Evolutionary conservation across 345 rosid genomes (phyloP), one percentile per base, ranked within the genome.

Genomic region (Salix koriyanagi): DNA sequence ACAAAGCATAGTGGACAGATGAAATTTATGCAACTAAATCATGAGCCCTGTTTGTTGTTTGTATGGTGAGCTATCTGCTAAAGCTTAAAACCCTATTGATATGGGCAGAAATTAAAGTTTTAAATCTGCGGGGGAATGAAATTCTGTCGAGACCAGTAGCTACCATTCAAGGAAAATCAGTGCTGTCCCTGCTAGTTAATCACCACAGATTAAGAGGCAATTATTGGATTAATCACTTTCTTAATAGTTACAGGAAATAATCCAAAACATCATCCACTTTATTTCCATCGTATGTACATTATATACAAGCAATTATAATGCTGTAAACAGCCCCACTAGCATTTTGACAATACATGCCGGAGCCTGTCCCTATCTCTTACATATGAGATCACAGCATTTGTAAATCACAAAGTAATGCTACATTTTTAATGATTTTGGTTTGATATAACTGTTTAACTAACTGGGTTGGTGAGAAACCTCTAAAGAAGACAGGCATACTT

Each of bases 381-480:
- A 82, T 64, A 60, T 42, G 73, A 67, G 50, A 67, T 77, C 75
- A 79, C 78, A 82, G 36, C 74, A 68, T 67, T 64, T 25, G 71
- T 30, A 67, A 67, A 50, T 42, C 69, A 78, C 56, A 65, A 68
- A 83, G 71, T 70, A 64, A 70, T 44, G 79, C 67, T 75, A 82
- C 66, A 30, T 67, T 60, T 67, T 52, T 14, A 61, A 56, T 34
- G 41, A 58, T 61, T 65, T 66, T 78, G 78, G 52, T 62, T 75
- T 76, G 84, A 80, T 70, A 44, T 79, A 84, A 80, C 79, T 70
- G 68, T 65, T 79, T 78, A 72, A 77, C 73, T 70, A 71, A 77
- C 74, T 70, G 76, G 80, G 86, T 79, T 76, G 88, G 86, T 81
- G 82, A 83, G 80, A 82, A 82, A 82, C 84, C 86, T 83, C 73